Conservation (phyloP, 2,329 filamentous ascomycete genomes). For the Trichoderma polysporum region DNA sequence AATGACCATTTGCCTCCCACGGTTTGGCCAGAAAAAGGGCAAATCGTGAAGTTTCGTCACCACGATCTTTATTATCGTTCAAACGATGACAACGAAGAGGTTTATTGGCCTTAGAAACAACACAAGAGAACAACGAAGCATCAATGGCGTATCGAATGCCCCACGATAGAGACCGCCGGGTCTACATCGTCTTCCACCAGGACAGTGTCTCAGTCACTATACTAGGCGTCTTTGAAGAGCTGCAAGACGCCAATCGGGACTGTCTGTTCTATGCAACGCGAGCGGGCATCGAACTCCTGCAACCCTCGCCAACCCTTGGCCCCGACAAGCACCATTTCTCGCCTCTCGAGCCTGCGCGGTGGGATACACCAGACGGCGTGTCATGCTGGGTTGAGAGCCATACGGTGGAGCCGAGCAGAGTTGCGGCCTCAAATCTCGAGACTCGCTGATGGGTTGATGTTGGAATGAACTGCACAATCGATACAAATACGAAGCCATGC, state of each 20-base stretch:
- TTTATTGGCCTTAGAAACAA: background rate
- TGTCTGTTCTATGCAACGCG: constrained; percentile 33
- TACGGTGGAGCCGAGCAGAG: constrained; percentile 28
- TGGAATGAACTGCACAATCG: background rate
- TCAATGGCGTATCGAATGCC: constrained; percentile 2
- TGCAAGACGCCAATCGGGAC: constrained; percentile 39
- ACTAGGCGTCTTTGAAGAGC: constrained; percentile 34
- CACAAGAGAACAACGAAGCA: background rate
- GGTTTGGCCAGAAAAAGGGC: background rate
- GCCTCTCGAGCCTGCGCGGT: constrained; percentile 33
- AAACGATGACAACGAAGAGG: background rate
- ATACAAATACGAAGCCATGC: too few relatives aligned
- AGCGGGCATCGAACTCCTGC: constrained; percentile 28
- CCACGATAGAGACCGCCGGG: constrained; percentile 23
- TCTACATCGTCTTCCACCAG: constrained; percentile 36
- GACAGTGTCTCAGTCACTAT: constrained; percentile 32
- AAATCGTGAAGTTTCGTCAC: background rate
- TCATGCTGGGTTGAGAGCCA: constrained; percentile 42
- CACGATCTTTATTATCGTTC: background rate
- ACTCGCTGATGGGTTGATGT: background rate
- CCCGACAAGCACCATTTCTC: constrained; percentile 24
- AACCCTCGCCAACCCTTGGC: constrained; percentile 18
- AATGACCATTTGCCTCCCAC: background rate
- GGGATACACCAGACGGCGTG: constrained; percentile 38
- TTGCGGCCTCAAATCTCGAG: constrained; percentile 1